Evolutionary conservation across 306 rosid species (phyloP).

Genomic region (Cyclanthera cordifolia): DNA sequence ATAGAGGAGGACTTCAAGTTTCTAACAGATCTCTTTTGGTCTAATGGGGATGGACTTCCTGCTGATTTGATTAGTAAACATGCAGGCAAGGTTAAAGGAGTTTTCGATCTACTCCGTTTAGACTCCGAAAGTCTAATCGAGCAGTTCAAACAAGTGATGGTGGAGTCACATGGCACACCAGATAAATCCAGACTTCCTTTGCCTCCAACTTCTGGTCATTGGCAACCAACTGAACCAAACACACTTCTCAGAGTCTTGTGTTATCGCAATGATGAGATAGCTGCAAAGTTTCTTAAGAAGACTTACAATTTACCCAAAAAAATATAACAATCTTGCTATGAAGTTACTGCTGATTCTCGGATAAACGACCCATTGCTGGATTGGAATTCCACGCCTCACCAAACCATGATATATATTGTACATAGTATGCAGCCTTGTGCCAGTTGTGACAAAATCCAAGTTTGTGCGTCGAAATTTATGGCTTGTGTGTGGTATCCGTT

Average conservation of each 20-base stretch:
- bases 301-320: conserved; percentile 71
- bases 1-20: conserved; percentile 78
- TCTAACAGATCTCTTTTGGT: conserved; percentile 82
- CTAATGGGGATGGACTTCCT: conserved; percentile 90
- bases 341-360: neutral
- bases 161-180: conserved; percentile 42
- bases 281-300: conserved; percentile 91
- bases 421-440: neutral
- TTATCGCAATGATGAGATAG: conserved; percentile 65
- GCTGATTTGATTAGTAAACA: conserved; percentile 52
- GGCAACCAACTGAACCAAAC: conserved; percentile 80
- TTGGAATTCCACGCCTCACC: neutral
- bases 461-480: neutral
- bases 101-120: conserved; percentile 40
- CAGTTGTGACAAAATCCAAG: neutral
- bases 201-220: conserved; percentile 69
- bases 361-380: neutral
- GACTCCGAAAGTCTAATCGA: conserved; percentile 50
- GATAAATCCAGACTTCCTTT: conserved; percentile 63
- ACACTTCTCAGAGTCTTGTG: conserved; percentile 75
- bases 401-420: neutral
- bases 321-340: conserved; percentile 25
- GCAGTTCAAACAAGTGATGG: conserved; percentile 38
- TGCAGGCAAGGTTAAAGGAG: conserved; percentile 35
- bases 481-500: neutral